Percentiles rank a stretch among this genome's conserved stretches.
Evolutionary conservation across 1,284 basidiomycete species (phyloP).

Genomic region (Apiotrichum gracile): DNA sequence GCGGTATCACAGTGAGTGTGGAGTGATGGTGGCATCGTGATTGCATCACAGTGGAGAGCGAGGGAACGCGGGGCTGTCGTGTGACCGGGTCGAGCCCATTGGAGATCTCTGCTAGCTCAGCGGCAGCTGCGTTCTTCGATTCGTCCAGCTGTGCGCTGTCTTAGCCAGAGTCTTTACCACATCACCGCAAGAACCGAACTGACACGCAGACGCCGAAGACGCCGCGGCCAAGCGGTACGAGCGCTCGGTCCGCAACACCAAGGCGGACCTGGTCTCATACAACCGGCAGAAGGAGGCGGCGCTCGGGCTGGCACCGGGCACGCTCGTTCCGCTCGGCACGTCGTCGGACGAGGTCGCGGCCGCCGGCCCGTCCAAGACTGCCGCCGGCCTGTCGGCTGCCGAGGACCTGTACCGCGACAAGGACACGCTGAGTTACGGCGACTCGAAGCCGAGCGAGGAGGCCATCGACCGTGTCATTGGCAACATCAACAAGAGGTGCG

Average conservation of each 20-base stretch:
- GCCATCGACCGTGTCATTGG: slow-evolving; percentile 86
- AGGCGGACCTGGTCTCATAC: slow-evolving; percentile 78
- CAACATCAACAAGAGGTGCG: slow-evolving; percentile 90
- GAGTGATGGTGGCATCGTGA: background rate
- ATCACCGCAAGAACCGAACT: background rate
- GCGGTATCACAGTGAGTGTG: slow-evolving; percentile 32
- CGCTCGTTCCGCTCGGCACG: slow-evolving; percentile 49
- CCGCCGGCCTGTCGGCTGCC: slow-evolving; percentile 52
- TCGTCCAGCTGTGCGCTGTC: too few relatives aligned
- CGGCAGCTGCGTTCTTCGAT: too few relatives aligned
- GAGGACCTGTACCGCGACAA: slow-evolving; percentile 83
- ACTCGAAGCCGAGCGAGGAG: slow-evolving; percentile 88
- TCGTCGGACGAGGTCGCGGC: slow-evolving; percentile 39
- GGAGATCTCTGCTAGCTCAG: too few relatives aligned
- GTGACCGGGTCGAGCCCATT: too few relatives aligned
- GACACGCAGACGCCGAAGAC: slow-evolving; percentile 70
- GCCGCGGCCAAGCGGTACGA: slow-evolving; percentile 83
- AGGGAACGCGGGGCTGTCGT: too few relatives aligned
- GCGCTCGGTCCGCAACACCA: slow-evolving; percentile 78
- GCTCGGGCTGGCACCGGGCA: slow-evolving; percentile 63
- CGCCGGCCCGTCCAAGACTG: slow-evolving; percentile 22
- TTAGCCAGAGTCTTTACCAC: too few relatives aligned
- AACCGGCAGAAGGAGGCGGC: slow-evolving; percentile 79
- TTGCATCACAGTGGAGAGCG: background rate
- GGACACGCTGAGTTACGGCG: slow-evolving; percentile 83